These are phyloP conservation scores for Taphrina flavorubra DNA, from an alignment of 1,139 yeast genomes.

Conservation along the genomic window DNA sequence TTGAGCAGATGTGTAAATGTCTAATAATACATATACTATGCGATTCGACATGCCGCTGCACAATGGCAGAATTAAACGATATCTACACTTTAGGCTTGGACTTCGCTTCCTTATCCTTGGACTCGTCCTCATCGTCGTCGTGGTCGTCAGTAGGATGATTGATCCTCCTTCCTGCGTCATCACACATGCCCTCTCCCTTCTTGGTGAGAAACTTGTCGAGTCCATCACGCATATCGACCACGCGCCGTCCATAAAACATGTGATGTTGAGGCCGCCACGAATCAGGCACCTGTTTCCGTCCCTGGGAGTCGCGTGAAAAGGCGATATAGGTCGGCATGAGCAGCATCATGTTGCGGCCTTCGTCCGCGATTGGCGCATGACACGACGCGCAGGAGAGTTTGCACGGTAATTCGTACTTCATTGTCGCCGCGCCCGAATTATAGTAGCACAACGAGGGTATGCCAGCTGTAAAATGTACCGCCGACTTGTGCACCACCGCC, in stretches of 20 bases:
- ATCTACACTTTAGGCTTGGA: not conserved
- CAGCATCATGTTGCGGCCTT: conserved; percentile 41
- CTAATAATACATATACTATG: no score
- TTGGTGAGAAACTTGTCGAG: conserved; percentile 28
- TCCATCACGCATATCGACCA: conserved; percentile 33
- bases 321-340: conserved; percentile 31
- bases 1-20: no score
- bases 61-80: no score
- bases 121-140: no score
- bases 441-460: conserved; percentile 1
- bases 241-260: conserved; percentile 36
- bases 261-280: conserved; percentile 33
- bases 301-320: conserved; percentile 26
- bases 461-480: conserved; percentile 16
- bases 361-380: conserved; percentile 34
- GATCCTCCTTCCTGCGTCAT: conserved; percentile 9
- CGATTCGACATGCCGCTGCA: no score
- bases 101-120: not conserved
- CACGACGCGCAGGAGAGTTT: conserved; percentile 30
- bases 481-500: conserved; percentile 28
- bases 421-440: not conserved
- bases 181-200: conserved; percentile 31
- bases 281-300: conserved; percentile 17
- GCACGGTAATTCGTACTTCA: conserved; percentile 23
- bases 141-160: no score